Evolutionary conservation across 2,329 filamentous ascomycete species (phyloP).

Genomic region (Colletotrichum musae): DNA sequence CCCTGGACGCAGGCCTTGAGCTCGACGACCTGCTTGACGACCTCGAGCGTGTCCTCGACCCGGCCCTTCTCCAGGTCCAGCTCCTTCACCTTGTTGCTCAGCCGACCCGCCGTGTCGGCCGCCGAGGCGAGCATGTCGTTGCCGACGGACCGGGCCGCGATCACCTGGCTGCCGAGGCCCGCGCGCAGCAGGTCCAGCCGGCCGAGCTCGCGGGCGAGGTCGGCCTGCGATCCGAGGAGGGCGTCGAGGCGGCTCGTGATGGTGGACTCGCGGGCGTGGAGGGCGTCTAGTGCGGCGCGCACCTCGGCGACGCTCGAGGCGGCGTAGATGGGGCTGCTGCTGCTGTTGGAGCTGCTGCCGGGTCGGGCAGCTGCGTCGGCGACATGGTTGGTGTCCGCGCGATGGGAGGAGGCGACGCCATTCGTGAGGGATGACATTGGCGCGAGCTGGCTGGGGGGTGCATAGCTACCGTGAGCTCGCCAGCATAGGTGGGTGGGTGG

Average conservation of each 20-base stretch:
- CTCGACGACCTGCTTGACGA: slow-evolving; percentile 97
- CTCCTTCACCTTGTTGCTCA: slow-evolving; percentile 88
- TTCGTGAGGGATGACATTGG: slow-evolving; percentile 65
- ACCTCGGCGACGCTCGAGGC: slow-evolving; percentile 85
- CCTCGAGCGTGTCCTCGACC: slow-evolving; percentile 89
- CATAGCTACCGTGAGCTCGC: slow-evolving; percentile 56
- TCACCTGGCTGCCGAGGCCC: slow-evolving; percentile 87
- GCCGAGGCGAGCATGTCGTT: slow-evolving; percentile 92
- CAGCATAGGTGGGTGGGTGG: slow-evolving; percentile 36
- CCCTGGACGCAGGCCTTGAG: slow-evolving; percentile 97
- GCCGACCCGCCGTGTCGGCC: slow-evolving; percentile 85
- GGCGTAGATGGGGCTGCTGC: slow-evolving; percentile 68
- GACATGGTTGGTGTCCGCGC: slow-evolving; percentile 50
- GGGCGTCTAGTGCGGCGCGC: slow-evolving; percentile 79
- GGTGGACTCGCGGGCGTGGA: slow-evolving; percentile 81
- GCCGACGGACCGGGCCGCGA: slow-evolving; percentile 85
- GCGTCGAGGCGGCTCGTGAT: slow-evolving; percentile 82
- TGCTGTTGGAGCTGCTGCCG: slow-evolving; percentile 26
- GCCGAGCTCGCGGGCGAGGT: slow-evolving; percentile 87
- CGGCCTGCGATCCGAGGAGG: slow-evolving; percentile 85
- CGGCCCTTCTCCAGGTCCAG: slow-evolving; percentile 93
- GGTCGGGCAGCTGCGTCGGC: slow-evolving; percentile 36
- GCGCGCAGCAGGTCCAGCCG: slow-evolving; percentile 92
- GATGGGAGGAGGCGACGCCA: slow-evolving; percentile 55
- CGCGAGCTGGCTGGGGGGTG: slow-evolving; percentile 54